A percentile compares a stretch with the other conserved stretches of the same genome.
Evolutionary conservation across 2,329 filamentous ascomycete genomes (phyloP).

Genomic region (Penicillium sp.): DNA sequence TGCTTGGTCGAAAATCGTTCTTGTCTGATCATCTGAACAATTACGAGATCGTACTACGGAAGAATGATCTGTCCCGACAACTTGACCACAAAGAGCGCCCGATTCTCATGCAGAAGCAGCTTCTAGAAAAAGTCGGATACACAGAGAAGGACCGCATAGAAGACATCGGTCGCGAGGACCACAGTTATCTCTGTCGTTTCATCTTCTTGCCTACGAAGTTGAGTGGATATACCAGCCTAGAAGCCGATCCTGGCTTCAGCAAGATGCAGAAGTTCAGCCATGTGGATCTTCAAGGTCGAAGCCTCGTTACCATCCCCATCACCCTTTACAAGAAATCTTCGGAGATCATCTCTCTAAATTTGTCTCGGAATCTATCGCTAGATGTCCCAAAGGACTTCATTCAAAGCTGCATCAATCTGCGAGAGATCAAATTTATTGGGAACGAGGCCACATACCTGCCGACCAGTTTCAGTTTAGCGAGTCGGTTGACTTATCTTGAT

Average conservation of each 20-base stretch:
- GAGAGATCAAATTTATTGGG: conserved; percentile 93
- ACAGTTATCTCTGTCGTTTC: conserved; percentile 94
- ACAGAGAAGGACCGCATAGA: conserved; percentile 82
- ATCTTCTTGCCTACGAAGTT: conserved; percentile 89
- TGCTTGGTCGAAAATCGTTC: conserved; percentile 92
- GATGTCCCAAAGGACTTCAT: conserved; percentile 96
- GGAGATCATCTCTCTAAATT: conserved; percentile 92
- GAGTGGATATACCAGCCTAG: conserved; percentile 71
- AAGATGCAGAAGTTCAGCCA: conserved; percentile 91
- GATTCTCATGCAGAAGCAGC: conserved; percentile 83
- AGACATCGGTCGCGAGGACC: conserved; percentile 93
- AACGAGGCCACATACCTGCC: conserved; percentile 89
- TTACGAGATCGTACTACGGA: conserved; percentile 93
- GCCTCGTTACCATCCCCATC: conserved; percentile 92
- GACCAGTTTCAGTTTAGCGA: conserved; percentile 77
- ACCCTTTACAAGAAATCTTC: conserved; percentile 85
- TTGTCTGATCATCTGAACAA: conserved; percentile 87
- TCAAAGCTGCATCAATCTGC: conserved; percentile 83
- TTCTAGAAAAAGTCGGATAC: conserved; percentile 91
- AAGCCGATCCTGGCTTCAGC: conserved; percentile 74
- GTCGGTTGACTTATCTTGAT: conserved; percentile 81
- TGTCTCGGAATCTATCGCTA: conserved; percentile 87
- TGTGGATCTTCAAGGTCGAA: conserved; percentile 85
- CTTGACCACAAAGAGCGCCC: conserved; percentile 77
- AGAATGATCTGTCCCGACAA: conserved; percentile 84